Percentiles rank a stretch among this genome's conserved stretches.
Conservation (phyloP, 2,329 filamentous ascomycete species). For the Aspergillus sp. region DNA sequence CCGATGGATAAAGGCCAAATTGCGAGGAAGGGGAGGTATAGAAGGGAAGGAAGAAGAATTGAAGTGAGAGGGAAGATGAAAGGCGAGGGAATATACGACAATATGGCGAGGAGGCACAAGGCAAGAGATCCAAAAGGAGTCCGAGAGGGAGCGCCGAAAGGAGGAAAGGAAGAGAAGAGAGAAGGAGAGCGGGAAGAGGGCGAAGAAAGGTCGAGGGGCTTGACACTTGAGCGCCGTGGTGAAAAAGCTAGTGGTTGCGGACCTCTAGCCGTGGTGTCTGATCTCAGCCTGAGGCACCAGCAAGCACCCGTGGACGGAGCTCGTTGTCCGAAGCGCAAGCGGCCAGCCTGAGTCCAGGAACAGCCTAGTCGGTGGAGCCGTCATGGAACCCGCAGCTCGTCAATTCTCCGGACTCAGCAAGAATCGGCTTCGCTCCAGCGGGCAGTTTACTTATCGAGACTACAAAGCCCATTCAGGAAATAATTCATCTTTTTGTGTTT, state of each 20-base stretch:
- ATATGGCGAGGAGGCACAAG: slow-evolving; percentile 12
- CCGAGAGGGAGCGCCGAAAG: slow-evolving; percentile 12
- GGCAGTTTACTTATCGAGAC: no score
- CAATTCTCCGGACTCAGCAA: slow-evolving; percentile 25
- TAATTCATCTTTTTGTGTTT: not conserved
- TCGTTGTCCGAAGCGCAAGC: slow-evolving; percentile 19
- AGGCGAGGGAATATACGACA: slow-evolving; percentile 11
- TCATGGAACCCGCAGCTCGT: slow-evolving; percentile 28
- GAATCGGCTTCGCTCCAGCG: not conserved
- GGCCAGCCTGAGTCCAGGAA: slow-evolving; percentile 29
- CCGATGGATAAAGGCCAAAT: slow-evolving; percentile 13
- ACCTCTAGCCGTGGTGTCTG: slow-evolving; percentile 19
- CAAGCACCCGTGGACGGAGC: slow-evolving; percentile 1
- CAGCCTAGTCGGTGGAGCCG: slow-evolving; percentile 27
- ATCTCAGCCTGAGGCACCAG: slow-evolving; percentile 1
- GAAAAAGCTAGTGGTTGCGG: slow-evolving; percentile 37
- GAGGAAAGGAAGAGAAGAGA: slow-evolving; percentile 15
- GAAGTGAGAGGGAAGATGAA: slow-evolving; percentile 8
- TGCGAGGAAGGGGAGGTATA: slow-evolving; percentile 8
- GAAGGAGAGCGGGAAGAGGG: slow-evolving; percentile 14
- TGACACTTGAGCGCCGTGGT: slow-evolving; percentile 28
- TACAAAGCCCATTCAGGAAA: no score
- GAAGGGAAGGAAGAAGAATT: slow-evolving; percentile 8
- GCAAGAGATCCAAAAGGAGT: slow-evolving; percentile 12
- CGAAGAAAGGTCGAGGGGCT: slow-evolving; percentile 31